Conservation (phyloP, 2,329 filamentous ascomycete species). For the Beauveria asiatica region DNA sequence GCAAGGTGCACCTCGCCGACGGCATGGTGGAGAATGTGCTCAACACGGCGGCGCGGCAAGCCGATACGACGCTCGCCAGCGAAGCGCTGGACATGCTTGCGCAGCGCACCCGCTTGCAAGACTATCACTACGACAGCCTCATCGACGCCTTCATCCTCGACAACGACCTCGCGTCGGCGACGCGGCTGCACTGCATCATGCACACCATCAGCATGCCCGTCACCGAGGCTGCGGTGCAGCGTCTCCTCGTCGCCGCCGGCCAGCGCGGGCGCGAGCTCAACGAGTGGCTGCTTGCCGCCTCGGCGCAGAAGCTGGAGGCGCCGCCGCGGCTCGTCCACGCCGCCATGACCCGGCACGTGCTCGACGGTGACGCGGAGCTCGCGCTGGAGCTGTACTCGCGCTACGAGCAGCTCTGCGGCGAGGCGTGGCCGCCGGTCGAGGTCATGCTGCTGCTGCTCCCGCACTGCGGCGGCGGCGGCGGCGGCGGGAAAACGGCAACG, state of each 20-base stretch:
- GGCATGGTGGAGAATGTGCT: slow-evolving; percentile 62
- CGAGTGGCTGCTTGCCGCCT: not conserved
- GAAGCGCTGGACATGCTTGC: slow-evolving; percentile 51
- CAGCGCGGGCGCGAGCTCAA: not conserved
- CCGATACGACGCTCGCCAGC: slow-evolving; percentile 60
- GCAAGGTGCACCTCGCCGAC: slow-evolving; percentile 39
- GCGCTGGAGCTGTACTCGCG: not conserved
- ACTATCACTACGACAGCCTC: slow-evolving; percentile 73
- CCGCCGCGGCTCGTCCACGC: not conserved
- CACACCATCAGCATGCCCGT: slow-evolving; percentile 28
- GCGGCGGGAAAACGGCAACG: not conserved
- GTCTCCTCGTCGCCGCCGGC: not conserved
- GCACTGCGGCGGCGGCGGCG: not conserved
- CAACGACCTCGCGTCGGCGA: slow-evolving; percentile 54
- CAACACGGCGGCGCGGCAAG: slow-evolving; percentile 59
- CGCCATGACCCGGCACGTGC: not conserved
- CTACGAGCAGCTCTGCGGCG: slow-evolving; percentile 1
- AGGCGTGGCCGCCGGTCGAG: not conserved
- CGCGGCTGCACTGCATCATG: slow-evolving; percentile 69
- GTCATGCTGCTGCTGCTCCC: slow-evolving; percentile 1
- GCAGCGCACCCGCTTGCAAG: slow-evolving; percentile 39
- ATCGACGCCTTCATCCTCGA: slow-evolving; percentile 58
- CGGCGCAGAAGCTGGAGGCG: not conserved
- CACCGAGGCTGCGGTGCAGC: not conserved
- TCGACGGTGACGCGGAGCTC: not conserved